Base-by-base conservation (phyloP, 805 yeast species). In the Candida sphagnicola region DNA sequence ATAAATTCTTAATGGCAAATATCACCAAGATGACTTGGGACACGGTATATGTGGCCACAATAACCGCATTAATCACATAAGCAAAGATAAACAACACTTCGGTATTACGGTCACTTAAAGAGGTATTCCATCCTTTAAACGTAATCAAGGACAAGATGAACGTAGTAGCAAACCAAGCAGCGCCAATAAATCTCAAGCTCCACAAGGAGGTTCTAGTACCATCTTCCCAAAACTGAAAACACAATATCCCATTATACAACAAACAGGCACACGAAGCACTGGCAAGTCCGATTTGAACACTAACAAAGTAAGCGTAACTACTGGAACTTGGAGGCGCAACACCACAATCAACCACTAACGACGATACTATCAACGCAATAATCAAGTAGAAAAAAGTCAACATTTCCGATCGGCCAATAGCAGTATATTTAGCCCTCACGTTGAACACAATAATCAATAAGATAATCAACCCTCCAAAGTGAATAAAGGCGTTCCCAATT, bases 221-320 rank as follows among this genome's bases (percentile, higher is more conserved):
- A 59, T 91, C 99, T 59, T 90, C 97, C 95, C 96, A 93, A 25
- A 90, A 62, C 59, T 89, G 93, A 59, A 88, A 88, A 14, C 91
- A 90, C 14, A 89, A 61, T 4, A 93, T 55, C 3, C 97, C 96
- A 43, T 83, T 82, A 38, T 78, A 67, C 54, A 85, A 64, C 38
- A 91, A 59, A 29, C 84, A 62, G 69, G 82, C 70, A 53, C 95
- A 85, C 24, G 81, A 73, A 0, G 85, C 82, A 10, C 89, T 79
- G 0, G 84, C 73, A 14, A 86, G 51, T 0, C 91, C 96, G 16
- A 82, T 57, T 57, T 91, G 97, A 5, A 82, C 69, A 11, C 93
- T 79, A 4, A 87, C 96, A 57, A 90, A 85, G 57, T 84, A 89
- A 1, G 87, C 84, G 54, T 79, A 91, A 3, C 87, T 69, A 2